These are phyloP conservation scores for Saitoella complicata DNA, from an alignment of 805 yeast genomes.

Conservation along the genomic window DNA sequence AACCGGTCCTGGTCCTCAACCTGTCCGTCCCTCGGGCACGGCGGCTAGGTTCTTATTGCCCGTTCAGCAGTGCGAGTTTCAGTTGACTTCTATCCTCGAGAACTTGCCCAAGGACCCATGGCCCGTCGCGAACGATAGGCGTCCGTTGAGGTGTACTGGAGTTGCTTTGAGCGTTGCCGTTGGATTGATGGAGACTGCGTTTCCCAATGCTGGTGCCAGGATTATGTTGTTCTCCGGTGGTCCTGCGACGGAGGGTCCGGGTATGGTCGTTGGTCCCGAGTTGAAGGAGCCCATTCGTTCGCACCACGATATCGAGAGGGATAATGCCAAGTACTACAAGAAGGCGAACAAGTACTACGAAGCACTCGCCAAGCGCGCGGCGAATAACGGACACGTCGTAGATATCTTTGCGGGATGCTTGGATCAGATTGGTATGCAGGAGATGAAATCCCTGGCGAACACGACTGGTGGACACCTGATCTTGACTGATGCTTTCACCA, in stretches of 20 bases:
- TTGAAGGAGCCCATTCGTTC: conserved; percentile 94
- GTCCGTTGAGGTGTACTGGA: conserved; percentile 87
- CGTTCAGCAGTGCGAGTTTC: conserved; percentile 64
- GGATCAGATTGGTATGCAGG: conserved; percentile 89
- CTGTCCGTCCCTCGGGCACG: conserved; percentile 18
- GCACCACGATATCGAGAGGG: conserved; percentile 90
- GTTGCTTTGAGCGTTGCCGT: conserved; percentile 79
- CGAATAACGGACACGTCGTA: conserved; percentile 59
- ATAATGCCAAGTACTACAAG: conserved; percentile 70
- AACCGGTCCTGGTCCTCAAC: conserved; percentile 4
- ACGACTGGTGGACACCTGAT: conserved; percentile 81
- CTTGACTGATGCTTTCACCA: conserved; percentile 82
- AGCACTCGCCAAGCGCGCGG: conserved; percentile 51
- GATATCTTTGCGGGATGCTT: conserved; percentile 91
- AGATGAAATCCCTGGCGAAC: conserved; percentile 75
- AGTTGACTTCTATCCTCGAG: conserved; percentile 64
- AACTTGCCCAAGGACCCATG: conserved; percentile 68
- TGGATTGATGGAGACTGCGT: conserved; percentile 63
- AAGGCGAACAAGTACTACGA: conserved; percentile 76
- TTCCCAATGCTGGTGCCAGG: conserved; percentile 75
- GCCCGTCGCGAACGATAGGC: conserved; percentile 60
- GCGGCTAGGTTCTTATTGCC: conserved; percentile 42
- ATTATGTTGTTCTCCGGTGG: conserved; percentile 86
- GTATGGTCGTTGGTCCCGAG: conserved; percentile 79
- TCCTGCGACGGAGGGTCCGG: conserved; percentile 89